Percentiles rank a stretch among this genome's conserved stretches.
phyloP scores from a whole-genome alignment of 108 stramenopile species.

The Nannochloropsis granulata region DNA sequence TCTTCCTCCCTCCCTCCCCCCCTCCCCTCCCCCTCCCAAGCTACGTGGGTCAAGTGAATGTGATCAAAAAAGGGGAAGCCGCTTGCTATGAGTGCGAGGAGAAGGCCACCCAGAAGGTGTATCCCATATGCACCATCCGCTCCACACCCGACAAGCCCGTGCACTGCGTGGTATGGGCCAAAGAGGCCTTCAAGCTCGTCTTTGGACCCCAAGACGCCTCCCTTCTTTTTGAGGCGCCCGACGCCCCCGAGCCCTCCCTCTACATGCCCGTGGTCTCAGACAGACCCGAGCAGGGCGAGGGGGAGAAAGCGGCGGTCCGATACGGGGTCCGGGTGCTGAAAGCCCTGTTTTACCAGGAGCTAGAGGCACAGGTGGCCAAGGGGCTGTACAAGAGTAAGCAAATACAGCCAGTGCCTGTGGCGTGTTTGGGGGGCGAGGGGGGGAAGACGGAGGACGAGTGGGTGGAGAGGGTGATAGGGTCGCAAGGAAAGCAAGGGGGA shows the following conservation, averaged over 20 bases:
- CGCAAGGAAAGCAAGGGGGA: neutral
- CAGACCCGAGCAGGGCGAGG: conserved; percentile 1
- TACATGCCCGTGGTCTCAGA: conserved; percentile 33
- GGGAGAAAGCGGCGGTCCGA: neutral
- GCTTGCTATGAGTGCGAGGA: conserved; percentile 96
- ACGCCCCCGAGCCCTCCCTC: conserved; percentile 7
- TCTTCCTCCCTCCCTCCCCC: neutral
- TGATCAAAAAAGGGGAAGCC: conserved; percentile 65
- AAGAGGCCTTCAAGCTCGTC: conserved; percentile 90
- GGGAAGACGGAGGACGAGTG: neutral
- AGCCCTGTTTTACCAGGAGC: conserved; percentile 27
- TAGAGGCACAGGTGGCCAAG: conserved; percentile 21
- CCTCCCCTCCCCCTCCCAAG: neutral
- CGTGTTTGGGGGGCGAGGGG: neutral
- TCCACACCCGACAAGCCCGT: conserved; percentile 90
- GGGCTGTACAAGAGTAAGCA: conserved; percentile 36
- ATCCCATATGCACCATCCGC: conserved; percentile 97
- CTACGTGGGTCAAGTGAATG: conserved; percentile 76
- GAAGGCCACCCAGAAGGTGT: conserved; percentile 84
- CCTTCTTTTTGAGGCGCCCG: conserved; percentile 64
- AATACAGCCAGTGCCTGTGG: neutral
- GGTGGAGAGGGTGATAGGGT: neutral
- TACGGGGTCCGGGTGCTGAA: conserved; percentile 18
- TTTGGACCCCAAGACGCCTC: conserved; percentile 62
- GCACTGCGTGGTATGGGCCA: conserved; percentile 98